Conservation (phyloP, 2,329 filamentous ascomycete species). For the Zasmidium cellare region DNA sequence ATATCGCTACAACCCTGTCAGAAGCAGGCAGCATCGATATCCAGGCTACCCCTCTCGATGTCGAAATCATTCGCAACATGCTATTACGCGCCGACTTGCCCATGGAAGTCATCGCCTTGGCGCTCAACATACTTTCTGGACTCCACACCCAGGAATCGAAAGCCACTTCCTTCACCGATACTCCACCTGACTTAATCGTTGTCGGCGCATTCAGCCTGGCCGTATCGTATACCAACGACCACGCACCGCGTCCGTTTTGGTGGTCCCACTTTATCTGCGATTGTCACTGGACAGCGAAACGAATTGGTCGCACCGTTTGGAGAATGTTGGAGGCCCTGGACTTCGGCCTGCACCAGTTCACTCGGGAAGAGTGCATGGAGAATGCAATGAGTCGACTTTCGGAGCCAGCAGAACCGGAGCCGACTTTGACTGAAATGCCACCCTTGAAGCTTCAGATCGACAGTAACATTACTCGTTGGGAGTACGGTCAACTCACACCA, state of each 20-base stretch:
- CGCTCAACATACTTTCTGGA: slow-evolving; percentile 31
- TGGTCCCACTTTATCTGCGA: slow-evolving; percentile 27
- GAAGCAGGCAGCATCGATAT: slow-evolving; percentile 9
- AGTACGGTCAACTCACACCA: slow-evolving; percentile 11
- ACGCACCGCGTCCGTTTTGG: slow-evolving; percentile 21
- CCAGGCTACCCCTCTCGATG: slow-evolving; percentile 11
- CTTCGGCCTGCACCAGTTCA: slow-evolving; percentile 27
- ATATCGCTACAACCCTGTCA: slow-evolving; percentile 24
- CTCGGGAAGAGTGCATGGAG: slow-evolving; percentile 14
- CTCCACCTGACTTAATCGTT: slow-evolving; percentile 25
- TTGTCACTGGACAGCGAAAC: slow-evolving; percentile 15
- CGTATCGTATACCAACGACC: slow-evolving; percentile 29
- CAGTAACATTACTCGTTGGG: not conserved
- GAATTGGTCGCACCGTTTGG: slow-evolving; percentile 22
- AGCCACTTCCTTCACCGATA: not conserved
- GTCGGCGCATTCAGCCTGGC: slow-evolving; percentile 29
- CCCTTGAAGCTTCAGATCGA: slow-evolving; percentile 3
- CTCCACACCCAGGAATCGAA: slow-evolving; percentile 9
- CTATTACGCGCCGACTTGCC: slow-evolving; percentile 28
- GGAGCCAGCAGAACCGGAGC: not conserved
- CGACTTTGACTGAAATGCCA: not conserved
- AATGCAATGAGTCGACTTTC: slow-evolving; percentile 1
- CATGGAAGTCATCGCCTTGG: slow-evolving; percentile 29
- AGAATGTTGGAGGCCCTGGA: slow-evolving; percentile 26
- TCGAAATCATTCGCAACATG: slow-evolving; percentile 23